Conservation (phyloP, 176 grass and related monocot species). For the Raddia distichophylla region DNA sequence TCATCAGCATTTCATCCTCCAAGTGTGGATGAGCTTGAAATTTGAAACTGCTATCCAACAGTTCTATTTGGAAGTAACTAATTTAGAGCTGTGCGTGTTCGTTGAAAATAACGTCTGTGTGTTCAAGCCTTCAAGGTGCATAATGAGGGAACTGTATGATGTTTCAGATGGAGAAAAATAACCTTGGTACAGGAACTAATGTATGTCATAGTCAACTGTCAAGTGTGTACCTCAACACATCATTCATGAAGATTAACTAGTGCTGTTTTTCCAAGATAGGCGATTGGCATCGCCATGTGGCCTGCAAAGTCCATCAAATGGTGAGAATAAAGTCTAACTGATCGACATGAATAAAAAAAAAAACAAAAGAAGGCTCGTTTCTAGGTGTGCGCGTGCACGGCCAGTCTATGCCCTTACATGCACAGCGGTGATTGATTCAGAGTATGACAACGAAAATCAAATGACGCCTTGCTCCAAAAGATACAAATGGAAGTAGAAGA, state of each 20-base stretch:
- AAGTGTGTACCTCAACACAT: not conserved
- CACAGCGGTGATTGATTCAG: not conserved
- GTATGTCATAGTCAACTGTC: not conserved
- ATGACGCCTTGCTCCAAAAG: not conserved
- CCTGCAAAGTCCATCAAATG: slow-evolving; percentile 51
- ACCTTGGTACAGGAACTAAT: not conserved
- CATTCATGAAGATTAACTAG: slow-evolving; percentile 29
- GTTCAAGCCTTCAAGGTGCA: not conserved
- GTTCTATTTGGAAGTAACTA: not conserved
- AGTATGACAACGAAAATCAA: not conserved
- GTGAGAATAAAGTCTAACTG: not conserved
- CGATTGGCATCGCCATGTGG: slow-evolving; percentile 60
- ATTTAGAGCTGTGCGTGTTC: not conserved
- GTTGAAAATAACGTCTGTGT: not conserved
- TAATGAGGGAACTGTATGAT: not conserved
- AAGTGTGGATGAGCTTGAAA: not conserved
- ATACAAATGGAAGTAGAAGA: slow-evolving; percentile 5
- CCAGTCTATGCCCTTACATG: no score
- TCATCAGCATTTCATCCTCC: not conserved
- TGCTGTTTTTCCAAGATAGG: slow-evolving; percentile 53
- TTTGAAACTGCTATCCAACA: not conserved
- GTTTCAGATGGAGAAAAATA: not conserved
- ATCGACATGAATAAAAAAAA: not conserved
- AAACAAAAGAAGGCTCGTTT: not conserved
- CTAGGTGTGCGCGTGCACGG: not conserved